Evolutionary conservation across 768 basidiomycete genomes (phyloP).

Genomic region (Tylopilus plumbeoviolaceoides): DNA sequence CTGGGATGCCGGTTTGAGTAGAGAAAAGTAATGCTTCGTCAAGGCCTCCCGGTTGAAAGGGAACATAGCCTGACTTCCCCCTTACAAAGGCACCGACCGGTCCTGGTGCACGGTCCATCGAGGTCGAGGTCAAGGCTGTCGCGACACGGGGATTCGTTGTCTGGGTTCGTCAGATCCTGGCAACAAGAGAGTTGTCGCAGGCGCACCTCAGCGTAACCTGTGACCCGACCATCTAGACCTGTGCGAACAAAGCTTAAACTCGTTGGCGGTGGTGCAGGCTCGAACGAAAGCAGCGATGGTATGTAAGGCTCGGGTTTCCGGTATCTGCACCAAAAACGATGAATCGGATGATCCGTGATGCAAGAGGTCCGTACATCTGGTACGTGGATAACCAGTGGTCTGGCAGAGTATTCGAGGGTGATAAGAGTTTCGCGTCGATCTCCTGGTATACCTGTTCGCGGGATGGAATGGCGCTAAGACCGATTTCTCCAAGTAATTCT

Average conservation of each 20-base stretch:
- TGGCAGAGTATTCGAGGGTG: conserved; percentile 64
- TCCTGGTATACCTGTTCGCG: conserved; percentile 56
- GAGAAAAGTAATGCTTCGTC: conserved; percentile 51
- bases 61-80: conserved; percentile 90
- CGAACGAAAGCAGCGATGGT: conserved; percentile 57
- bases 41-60: conserved; percentile 92
- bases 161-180: conserved; percentile 34
- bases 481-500: conserved; percentile 49
- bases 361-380: conserved; percentile 64
- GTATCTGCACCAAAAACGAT: conserved; percentile 43
- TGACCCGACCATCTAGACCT: conserved; percentile 76
- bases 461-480: conserved; percentile 54
- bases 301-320: conserved; percentile 64
- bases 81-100: conserved; percentile 79
- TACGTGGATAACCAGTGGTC: conserved; percentile 73
- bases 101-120: conserved; percentile 80
- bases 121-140: conserved; percentile 80
- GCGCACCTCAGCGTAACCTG: conserved; percentile 76
- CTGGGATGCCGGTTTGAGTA: conserved; percentile 30
- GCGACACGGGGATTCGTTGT: conserved; percentile 49
- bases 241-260: conserved; percentile 66
- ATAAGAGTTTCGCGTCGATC: conserved; percentile 72
- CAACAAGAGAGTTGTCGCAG: conserved; percentile 4
- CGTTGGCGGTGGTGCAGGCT: conserved; percentile 74
- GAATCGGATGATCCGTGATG: conserved; percentile 8